These are phyloP conservation scores for Penicillium fimorum DNA, from an alignment of 495 filamentous ascomycete species.

Conservation along the genomic window DNA sequence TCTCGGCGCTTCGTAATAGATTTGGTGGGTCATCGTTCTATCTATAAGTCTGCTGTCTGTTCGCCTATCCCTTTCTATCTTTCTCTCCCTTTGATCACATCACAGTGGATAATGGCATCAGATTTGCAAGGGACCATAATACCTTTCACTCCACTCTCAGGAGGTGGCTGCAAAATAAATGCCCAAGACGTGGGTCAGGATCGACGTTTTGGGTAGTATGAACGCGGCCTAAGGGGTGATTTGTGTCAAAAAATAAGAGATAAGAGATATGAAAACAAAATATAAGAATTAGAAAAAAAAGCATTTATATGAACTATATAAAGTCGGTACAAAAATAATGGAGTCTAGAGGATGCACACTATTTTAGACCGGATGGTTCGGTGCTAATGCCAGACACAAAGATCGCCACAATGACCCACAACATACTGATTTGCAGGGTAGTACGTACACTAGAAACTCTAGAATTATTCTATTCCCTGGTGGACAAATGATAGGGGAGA, in stretches of 20 bases:
- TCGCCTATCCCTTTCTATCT: neutral
- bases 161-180: slow-evolving; percentile 1
- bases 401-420: slow-evolving; percentile 14
- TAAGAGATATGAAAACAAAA: neutral
- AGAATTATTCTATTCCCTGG: neutral
- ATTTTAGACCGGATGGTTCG: neutral
- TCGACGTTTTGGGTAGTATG: slow-evolving; percentile 2
- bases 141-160: slow-evolving; percentile 5
- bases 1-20: slow-evolving; percentile 20
- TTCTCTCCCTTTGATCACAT: neutral
- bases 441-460: slow-evolving; percentile 6
- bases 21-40: slow-evolving; percentile 20
- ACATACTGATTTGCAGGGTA: neutral
- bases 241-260: neutral
- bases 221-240: neutral
- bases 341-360: neutral
- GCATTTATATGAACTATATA: neutral
- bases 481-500: neutral
- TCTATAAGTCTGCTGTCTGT: slow-evolving; percentile 14
- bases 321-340: neutral
- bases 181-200: slow-evolving; percentile 5
- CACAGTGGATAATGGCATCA: neutral
- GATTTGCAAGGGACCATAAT: neutral
- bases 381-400: neutral
- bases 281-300: neutral